Evolutionary conservation across 495 filamentous ascomycete species (phyloP).

Genomic region (Clavariopsis aquatica): DNA sequence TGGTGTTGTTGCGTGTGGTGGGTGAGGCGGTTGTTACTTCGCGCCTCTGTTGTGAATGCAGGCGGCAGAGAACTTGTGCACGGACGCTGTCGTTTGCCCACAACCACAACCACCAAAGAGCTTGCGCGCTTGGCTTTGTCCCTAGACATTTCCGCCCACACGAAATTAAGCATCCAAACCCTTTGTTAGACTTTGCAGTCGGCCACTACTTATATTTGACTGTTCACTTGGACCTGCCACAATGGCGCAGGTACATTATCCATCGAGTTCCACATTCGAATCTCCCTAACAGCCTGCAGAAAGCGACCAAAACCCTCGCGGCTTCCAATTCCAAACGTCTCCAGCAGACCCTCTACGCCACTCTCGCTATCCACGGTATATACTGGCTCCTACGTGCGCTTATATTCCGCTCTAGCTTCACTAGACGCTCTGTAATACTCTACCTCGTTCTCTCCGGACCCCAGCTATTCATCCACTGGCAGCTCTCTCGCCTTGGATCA

Average conservation of each 20-base stretch:
- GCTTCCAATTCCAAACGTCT: constrained; percentile 73
- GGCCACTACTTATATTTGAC: too few species aligned
- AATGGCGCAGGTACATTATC: constrained; percentile 37
- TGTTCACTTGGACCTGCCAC: too few species aligned
- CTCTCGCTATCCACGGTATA: constrained; percentile 65
- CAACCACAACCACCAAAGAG: constrained; percentile 2
- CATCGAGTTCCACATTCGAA: too few species aligned
- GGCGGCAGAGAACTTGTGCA: not conserved
- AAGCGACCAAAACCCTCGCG: constrained; percentile 90
- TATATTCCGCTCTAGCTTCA: constrained; percentile 58
- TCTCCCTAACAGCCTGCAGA: constrained; percentile 57
- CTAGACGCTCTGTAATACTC: constrained; percentile 59
- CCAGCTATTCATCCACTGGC: constrained; percentile 74
- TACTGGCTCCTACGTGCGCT: constrained; percentile 71
- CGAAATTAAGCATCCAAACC: not conserved
- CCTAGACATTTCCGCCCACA: not conserved
- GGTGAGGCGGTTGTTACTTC: not conserved
- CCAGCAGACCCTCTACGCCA: constrained; percentile 75
- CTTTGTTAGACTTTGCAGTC: not conserved
- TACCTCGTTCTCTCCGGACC: constrained; percentile 76
- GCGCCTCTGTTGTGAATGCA: constrained; percentile 20
- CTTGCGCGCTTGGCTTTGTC: not conserved
- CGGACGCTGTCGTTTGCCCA: not conserved
- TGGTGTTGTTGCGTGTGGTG: not conserved
- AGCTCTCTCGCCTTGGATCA: constrained; percentile 78